Evolutionary conservation across 495 filamentous ascomycete species (phyloP).

Genomic region (Penicillium lividum): DNA sequence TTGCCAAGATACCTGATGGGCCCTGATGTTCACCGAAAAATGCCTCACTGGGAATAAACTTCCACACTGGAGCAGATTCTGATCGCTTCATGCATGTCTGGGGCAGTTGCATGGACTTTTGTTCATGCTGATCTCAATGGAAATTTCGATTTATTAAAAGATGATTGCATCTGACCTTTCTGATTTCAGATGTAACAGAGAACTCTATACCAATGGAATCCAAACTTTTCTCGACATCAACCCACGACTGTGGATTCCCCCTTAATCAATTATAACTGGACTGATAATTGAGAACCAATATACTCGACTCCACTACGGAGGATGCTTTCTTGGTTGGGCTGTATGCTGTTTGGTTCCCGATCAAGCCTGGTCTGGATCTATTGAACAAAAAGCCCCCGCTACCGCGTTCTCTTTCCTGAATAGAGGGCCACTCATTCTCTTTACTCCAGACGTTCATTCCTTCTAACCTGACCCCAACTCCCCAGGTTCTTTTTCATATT

Average conservation of each 20-base stretch:
- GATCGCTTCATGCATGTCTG: not conserved
- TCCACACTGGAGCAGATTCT: not conserved
- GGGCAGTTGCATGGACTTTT: not conserved
- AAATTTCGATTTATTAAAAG: not conserved
- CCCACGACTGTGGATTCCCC: not conserved
- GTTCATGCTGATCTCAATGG: not conserved
- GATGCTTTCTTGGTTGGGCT: not conserved
- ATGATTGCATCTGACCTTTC: not conserved
- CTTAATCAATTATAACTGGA: not conserved
- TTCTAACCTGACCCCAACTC: not conserved
- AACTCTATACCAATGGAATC: not conserved
- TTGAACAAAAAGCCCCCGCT: conserved; percentile 12
- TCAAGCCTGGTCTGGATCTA: not conserved
- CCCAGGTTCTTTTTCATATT: not conserved
- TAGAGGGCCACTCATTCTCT: not conserved
- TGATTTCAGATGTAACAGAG: not conserved
- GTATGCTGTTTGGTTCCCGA: conserved; percentile 6
- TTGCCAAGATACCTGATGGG: not conserved
- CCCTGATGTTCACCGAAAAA: conserved; percentile 2
- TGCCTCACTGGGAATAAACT: conserved; percentile 5
- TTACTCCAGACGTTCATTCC: conserved; percentile 2
- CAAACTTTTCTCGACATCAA: not conserved
- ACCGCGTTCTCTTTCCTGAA: conserved; percentile 14
- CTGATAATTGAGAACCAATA: not conserved
- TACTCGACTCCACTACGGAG: not conserved